phyloP scores from a whole-genome alignment of 2,329 filamentous ascomycete species.

The Colletotrichum theobromicola region DNA sequence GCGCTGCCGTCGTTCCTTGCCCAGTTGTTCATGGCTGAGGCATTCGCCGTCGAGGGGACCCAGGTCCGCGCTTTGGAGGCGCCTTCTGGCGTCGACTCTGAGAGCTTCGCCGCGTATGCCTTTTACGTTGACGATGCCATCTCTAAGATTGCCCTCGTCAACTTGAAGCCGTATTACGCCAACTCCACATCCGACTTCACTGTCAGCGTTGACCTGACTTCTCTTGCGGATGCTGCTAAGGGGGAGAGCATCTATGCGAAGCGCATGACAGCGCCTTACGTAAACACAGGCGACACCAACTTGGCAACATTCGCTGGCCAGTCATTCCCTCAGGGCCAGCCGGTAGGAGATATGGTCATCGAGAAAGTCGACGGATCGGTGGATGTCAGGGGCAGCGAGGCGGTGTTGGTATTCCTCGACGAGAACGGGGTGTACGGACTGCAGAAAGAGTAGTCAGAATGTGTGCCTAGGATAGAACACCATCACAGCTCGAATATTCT shows the following conservation, averaged over 20 bases:
- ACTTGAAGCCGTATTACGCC: conserved; percentile 9
- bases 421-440: not conserved
- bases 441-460: not conserved
- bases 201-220: not conserved
- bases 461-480: too few species aligned
- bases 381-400: not conserved
- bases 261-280: conserved; percentile 12
- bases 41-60: not conserved
- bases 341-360: not conserved
- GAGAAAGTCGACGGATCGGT: not conserved
- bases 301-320: not conserved
- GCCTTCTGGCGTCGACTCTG: not conserved
- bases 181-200: not conserved
- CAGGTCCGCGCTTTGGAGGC: not conserved
- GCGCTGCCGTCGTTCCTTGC: conserved; percentile 14
- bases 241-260: not conserved
- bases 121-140: not conserved
- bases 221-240: not conserved
- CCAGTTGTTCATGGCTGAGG: conserved; percentile 22
- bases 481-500: too few species aligned
- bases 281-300: not conserved
- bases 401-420: not conserved
- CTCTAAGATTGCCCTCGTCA: conserved; percentile 1
- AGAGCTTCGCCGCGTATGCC: not conserved
- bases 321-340: not conserved